Percentiles rank a stretch among this genome's conserved stretches.
These are phyloP conservation scores for Solanum chiquidenum DNA, from an alignment of 257 asterid species.

Conservation along the genomic window DNA sequence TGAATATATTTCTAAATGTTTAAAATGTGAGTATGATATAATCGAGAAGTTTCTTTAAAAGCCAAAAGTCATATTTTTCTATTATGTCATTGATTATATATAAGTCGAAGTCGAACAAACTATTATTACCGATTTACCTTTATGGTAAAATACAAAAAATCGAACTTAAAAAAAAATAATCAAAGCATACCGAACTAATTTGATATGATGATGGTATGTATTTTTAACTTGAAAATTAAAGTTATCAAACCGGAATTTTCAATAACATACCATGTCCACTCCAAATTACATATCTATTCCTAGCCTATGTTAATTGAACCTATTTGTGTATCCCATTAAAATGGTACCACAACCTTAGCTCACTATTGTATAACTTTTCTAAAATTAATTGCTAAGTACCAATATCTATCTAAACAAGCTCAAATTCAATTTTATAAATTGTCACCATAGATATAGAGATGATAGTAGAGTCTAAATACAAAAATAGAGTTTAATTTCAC, in stretches of 20 bases:
- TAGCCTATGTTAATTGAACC: no score
- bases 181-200: background rate
- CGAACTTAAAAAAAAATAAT: no score
- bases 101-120: no score
- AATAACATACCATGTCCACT: no score
- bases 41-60: no score
- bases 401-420: background rate
- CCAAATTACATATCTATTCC: no score
- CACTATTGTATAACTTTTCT: background rate
- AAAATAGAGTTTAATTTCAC: background rate
- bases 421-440: background rate
- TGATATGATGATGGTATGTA: background rate
- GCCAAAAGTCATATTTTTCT: no score
- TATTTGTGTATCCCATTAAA: no score
- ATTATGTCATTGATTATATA: no score
- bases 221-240: background rate
- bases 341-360: no score
- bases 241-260: background rate
- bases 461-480: background rate
- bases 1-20: background rate
- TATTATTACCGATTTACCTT: no score
- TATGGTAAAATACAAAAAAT: background rate
- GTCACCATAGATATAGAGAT: background rate
- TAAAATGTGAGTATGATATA: no score
- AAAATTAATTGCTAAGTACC: background rate